Evolutionary conservation across 2,329 filamentous ascomycete genomes (phyloP).

Genomic region (Fusarium fujikuroi): DNA sequence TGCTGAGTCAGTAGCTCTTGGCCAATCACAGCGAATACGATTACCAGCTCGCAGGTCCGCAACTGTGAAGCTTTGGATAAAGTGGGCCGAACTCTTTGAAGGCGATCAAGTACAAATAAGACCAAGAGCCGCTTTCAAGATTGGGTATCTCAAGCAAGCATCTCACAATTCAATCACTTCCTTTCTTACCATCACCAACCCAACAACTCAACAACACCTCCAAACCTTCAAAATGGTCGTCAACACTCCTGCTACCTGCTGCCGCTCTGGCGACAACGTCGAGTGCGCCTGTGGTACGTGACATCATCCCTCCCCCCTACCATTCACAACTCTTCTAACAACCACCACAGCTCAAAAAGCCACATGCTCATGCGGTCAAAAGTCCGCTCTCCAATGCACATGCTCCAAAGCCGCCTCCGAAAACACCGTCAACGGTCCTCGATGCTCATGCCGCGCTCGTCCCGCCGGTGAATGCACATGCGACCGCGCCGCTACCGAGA

Average conservation of each 20-base stretch:
- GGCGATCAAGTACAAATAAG: conserved; percentile 42
- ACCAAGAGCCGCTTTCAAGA: conserved; percentile 16
- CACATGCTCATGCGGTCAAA: conserved; percentile 89
- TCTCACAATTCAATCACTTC: not conserved
- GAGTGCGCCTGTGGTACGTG: conserved; percentile 69
- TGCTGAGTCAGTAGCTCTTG: fast-evolving
- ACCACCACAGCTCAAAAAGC: conserved; percentile 65
- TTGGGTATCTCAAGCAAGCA: conserved; percentile 11
- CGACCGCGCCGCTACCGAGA: conserved; percentile 76
- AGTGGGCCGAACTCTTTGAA: conserved; percentile 23
- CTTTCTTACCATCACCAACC: not conserved
- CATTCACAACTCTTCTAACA: not conserved
- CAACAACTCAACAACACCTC: not conserved
- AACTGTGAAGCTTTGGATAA: conserved; percentile 5
- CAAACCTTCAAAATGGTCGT: conserved; percentile 46
- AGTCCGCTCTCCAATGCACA: conserved; percentile 85
- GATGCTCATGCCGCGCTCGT: conserved; percentile 86
- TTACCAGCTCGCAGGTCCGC: conserved; percentile 25
- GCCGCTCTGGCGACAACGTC: conserved; percentile 61
- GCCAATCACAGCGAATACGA: conserved; percentile 27
- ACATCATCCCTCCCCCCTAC: not conserved
- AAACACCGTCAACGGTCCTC: conserved; percentile 77
- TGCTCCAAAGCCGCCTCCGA: conserved; percentile 81
- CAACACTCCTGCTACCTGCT: conserved; percentile 62
- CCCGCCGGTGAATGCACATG: conserved; percentile 86